Base-by-base conservation (phyloP, 495 filamentous ascomycete genomes). In the Jackrogersella minutella region DNA sequence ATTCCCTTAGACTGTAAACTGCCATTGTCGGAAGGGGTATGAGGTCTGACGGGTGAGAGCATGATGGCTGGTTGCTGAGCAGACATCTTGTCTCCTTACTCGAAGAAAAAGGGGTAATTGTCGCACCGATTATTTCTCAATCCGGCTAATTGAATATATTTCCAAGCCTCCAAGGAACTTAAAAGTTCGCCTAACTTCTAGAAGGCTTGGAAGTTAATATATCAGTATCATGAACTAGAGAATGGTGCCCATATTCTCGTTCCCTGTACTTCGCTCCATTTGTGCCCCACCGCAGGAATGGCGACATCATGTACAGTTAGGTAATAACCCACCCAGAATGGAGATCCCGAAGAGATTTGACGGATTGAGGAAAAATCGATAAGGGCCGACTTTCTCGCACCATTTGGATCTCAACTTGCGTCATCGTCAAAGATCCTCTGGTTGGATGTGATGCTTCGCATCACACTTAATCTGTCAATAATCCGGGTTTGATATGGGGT, bases 81-180 rank as follows among this genome's bases (percentile, higher is more conserved):
- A 64, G 69, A 69, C 69, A 72, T 72, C 16, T 28, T 30, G 28
- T 37, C 31, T 51, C 49, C 46, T 24, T 61, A 33, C 16, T 31
- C 19, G 40, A 21, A 57, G n/a, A 36, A 24, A 30, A 16, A 14
- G n/a, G n/a, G 30, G 21, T 14, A 37, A 55, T 17, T 43, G 39
- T 44, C 5, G 21, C 54, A 58, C 34, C 8, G 19, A 65, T 53
- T 19, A 39, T 36, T 24, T 53, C 44, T 34, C n/a, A 34, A 13
- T 44, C 21, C 21, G 37, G 40, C 26, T 19, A 36, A 58, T 58
- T 9, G 9, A 51, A 24, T 50, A 41, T 58, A 33, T 30, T 14
- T 21, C 26, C 39, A 0, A 36, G 21, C 8, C 26, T 14, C 28
- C 11, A 28, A 31, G 14, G 33, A 34, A n/a, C 17, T 13, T 5